Conservation (phyloP, 306 rosid species). For the Rosa rugosa region DNA sequence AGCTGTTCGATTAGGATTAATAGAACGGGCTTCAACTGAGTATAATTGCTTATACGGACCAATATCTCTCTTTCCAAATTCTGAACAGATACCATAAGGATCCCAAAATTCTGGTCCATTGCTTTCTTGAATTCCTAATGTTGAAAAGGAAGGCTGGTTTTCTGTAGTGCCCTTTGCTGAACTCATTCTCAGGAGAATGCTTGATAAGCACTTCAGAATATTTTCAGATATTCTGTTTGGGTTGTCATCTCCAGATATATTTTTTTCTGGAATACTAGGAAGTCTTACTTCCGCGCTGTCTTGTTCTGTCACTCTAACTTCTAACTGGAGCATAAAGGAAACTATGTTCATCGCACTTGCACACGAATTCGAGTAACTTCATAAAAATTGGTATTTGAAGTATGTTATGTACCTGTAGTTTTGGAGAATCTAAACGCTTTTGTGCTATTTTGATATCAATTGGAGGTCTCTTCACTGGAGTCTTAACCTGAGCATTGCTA, state of each 20-base stretch:
- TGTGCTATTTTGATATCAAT: conserved; percentile 42
- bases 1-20: conserved; percentile 63
- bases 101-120: conserved; percentile 41
- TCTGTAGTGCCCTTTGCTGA: conserved; percentile 39
- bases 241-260: conserved; percentile 40
- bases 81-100: conserved; percentile 64
- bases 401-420: conserved; percentile 42
- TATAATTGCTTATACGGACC: conserved; percentile 62
- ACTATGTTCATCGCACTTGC: conserved; percentile 12
- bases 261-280: conserved; percentile 30
- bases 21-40: conserved; percentile 54
- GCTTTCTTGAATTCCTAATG: conserved; percentile 28
- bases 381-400: conserved; percentile 2
- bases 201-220: conserved; percentile 75
- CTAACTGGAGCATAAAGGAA: conserved; percentile 48
- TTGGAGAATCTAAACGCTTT: conserved; percentile 44
- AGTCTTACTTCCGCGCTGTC: conserved; percentile 39
- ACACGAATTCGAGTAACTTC: not conserved
- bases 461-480: conserved; percentile 48
- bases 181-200: conserved; percentile 71
- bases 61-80: conserved; percentile 66
- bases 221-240: conserved; percentile 81
- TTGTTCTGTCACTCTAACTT: conserved; percentile 35
- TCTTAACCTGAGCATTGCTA: conserved; percentile 35
- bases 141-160: conserved; percentile 32